Conservation (phyloP, 129 eudicot species). For the Pittosporum tobira region DNA sequence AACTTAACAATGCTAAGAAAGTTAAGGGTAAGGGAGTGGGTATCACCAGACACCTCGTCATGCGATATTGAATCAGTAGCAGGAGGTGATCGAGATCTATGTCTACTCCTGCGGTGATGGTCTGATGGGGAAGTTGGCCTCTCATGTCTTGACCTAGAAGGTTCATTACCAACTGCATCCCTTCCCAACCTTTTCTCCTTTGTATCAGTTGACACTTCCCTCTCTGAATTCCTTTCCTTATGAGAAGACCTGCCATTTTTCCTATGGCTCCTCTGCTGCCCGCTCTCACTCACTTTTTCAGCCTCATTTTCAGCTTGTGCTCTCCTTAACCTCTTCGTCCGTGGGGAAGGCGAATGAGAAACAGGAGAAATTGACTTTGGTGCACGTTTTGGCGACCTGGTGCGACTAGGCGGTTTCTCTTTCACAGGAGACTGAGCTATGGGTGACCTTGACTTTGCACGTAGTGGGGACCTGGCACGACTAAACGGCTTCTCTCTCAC, state of each 20-base stretch:
- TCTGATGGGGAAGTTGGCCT: constrained; percentile 45
- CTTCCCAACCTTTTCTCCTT: constrained; percentile 42
- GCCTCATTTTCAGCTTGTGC: constrained; percentile 30
- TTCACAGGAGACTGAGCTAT: constrained; percentile 27
- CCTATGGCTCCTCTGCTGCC: constrained; percentile 26
- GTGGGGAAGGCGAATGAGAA: constrained; percentile 24
- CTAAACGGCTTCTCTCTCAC: constrained; percentile 31
- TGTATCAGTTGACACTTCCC: constrained; percentile 25
- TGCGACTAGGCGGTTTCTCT: constrained; percentile 17
- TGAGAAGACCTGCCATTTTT: constrained; percentile 39
- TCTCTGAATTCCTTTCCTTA: constrained; percentile 40
- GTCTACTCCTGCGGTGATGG: constrained; percentile 45
- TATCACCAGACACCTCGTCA: constrained; percentile 97
- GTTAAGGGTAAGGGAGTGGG: constrained; percentile 27
- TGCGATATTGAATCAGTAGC: constrained; percentile 35
- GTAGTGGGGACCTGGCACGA: constrained; percentile 32
- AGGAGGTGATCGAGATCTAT: constrained; percentile 74
- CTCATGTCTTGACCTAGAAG: constrained; percentile 43
- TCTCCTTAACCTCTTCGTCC: constrained; percentile 29
- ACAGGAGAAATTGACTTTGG: constrained; percentile 31
- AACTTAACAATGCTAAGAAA: background rate
- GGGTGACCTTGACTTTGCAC: constrained; percentile 24
- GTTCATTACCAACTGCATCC: constrained; percentile 41
- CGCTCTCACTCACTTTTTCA: constrained; percentile 33
- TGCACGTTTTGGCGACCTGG: constrained; percentile 42